Conservation (phyloP, 164 flowering plant species). For the Magnolia officinalis region DNA sequence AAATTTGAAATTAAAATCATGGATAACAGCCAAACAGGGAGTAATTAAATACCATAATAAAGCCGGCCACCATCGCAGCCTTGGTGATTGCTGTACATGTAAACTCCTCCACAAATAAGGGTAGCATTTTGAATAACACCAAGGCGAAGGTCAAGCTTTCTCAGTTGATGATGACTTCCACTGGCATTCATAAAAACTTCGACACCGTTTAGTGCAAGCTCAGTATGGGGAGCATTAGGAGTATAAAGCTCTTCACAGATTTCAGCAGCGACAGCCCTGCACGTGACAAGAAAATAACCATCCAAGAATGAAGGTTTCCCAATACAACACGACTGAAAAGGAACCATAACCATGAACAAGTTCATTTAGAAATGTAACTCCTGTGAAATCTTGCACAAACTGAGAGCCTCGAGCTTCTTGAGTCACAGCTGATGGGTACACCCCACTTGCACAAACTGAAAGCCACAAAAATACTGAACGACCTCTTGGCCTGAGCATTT, state of each 20-base stretch:
- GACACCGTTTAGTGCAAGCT: conserved; percentile 90
- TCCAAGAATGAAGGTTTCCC: background rate
- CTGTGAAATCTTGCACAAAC: too few relatives aligned
- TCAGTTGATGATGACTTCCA: conserved; percentile 94
- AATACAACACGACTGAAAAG: background rate
- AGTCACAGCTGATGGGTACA: too few relatives aligned
- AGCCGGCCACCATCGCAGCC: conserved; percentile 99
- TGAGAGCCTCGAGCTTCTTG: too few relatives aligned
- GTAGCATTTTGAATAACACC: conserved; percentile 82
- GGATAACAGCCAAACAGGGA: background rate
- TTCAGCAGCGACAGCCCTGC: conserved; percentile 93
- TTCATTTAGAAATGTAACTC: background rate
- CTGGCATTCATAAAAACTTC: conserved; percentile 97
- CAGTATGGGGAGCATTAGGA: conserved; percentile 78
- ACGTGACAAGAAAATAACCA: conserved; percentile 13
- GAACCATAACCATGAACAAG: background rate
- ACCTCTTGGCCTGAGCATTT: too few relatives aligned
- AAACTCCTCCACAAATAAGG: conserved; percentile 83
- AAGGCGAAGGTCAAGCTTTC: conserved; percentile 88
- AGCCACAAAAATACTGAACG: too few relatives aligned
- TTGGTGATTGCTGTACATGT: conserved; percentile 96
- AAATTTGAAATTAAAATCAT: too few relatives aligned
- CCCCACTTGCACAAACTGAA: too few relatives aligned
- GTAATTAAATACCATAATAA: conserved; percentile 61
- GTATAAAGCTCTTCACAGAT: conserved; percentile 87